Percentiles rank a stretch among this genome's conserved stretches.
Conservation (phyloP, 768 basidiomycete species). For the Cubamyces sp. region DNA sequence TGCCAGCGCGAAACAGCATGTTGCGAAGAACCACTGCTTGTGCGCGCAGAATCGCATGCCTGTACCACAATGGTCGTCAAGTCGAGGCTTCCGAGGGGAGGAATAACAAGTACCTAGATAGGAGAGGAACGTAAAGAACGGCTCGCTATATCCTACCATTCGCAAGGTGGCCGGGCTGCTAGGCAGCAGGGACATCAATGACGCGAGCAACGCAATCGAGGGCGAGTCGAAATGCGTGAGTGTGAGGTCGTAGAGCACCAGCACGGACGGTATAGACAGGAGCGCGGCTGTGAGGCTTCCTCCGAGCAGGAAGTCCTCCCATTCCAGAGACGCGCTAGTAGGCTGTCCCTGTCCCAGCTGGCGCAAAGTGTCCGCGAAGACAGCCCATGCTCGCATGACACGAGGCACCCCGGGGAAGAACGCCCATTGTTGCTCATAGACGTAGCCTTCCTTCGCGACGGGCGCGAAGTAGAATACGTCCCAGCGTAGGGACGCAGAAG, state of each 20-base stretch:
- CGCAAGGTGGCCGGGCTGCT: conserved; percentile 79
- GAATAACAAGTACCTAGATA: conserved; percentile 58
- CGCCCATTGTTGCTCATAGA: conserved; percentile 84
- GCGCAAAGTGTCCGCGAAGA: neutral
- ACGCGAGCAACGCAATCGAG: conserved; percentile 60
- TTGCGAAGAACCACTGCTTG: conserved; percentile 55
- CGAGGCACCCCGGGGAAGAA: conserved; percentile 76
- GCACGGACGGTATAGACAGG: conserved; percentile 37
- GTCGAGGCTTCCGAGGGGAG: too few relatives aligned
- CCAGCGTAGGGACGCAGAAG: conserved; percentile 69
- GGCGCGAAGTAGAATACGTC: conserved; percentile 82
- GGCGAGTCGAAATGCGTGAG: conserved; percentile 57
- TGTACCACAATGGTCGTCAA: conserved; percentile 28
- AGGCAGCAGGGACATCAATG: conserved; percentile 74
- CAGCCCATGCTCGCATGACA: conserved; percentile 45
- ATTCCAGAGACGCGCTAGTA: neutral
- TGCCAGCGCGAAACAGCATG: conserved; percentile 66
- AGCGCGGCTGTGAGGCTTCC: conserved; percentile 43
- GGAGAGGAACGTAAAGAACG: conserved; percentile 82
- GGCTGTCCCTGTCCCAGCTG: neutral
- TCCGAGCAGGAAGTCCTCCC: conserved; percentile 36
- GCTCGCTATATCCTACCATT: conserved; percentile 79
- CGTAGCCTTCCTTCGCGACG: conserved; percentile 62
- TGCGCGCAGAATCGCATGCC: conserved; percentile 64
- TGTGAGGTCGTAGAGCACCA: conserved; percentile 61